phyloP scores from a whole-genome alignment of 768 basidiomycete genomes.

The Mycena pura region DNA sequence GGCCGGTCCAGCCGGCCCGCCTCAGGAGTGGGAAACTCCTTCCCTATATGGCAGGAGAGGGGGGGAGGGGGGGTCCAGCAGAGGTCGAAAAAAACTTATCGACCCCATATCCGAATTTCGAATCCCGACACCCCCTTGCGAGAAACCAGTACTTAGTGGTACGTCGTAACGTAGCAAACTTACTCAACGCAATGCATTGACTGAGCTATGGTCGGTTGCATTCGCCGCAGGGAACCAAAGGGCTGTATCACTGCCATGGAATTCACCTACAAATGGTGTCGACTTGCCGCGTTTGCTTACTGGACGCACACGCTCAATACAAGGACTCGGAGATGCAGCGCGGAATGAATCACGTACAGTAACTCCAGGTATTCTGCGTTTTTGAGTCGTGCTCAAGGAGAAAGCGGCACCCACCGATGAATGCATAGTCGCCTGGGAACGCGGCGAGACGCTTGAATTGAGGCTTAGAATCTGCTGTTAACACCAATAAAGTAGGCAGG shows the following conservation, averaged over 20 bases:
- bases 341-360: constrained; percentile 35
- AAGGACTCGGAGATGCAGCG: background rate
- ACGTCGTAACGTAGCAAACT: too few species aligned
- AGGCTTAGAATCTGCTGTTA: constrained; percentile 33
- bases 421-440: constrained; percentile 43
- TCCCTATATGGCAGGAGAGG: too few species aligned
- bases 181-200: constrained; percentile 1
- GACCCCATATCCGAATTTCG: too few species aligned
- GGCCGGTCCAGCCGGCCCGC: too few species aligned
- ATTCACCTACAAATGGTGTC: constrained; percentile 33
- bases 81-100: too few species aligned
- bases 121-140: too few species aligned
- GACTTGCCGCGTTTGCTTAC: constrained; percentile 41
- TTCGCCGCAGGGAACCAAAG: constrained; percentile 17
- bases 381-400: constrained; percentile 38
- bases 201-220: background rate
- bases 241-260: constrained; percentile 24
- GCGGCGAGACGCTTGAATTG: constrained; percentile 49
- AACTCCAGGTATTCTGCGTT: constrained; percentile 42
- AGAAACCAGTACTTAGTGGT: too few species aligned
- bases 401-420: constrained; percentile 43
- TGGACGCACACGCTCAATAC: constrained; percentile 11
- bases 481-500: background rate
- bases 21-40: too few species aligned
- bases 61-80: too few species aligned